phyloP scores from a whole-genome alignment of 768 basidiomycete genomes.

The Russula ochroleuca region DNA sequence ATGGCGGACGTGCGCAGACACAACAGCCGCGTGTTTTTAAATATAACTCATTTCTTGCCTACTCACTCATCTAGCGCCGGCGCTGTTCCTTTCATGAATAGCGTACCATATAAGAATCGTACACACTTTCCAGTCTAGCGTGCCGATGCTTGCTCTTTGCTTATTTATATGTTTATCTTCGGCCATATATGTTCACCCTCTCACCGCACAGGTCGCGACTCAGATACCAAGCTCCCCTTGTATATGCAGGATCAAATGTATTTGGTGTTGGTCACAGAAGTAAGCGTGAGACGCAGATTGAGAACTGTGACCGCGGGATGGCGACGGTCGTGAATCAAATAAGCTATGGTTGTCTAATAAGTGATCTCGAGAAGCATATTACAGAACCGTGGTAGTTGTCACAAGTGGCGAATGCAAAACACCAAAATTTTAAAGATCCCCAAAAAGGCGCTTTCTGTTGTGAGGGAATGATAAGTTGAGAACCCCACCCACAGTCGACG shows the following conservation, averaged over 20 bases:
- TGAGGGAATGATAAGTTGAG: not conserved
- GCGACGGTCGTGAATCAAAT: not conserved
- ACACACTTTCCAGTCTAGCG: not conserved
- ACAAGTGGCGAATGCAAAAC: not conserved
- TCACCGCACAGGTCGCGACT: constrained; percentile 6
- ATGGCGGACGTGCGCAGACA: not conserved
- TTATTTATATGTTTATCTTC: constrained; percentile 9
- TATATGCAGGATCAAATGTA: constrained; percentile 21
- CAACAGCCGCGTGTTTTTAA: not conserved
- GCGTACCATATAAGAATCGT: not conserved
- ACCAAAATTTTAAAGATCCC: constrained; percentile 40
- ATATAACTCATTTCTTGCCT: not conserved
- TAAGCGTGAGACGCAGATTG: not conserved
- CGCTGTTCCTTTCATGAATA: constrained; percentile 4
- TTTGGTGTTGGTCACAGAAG: constrained; percentile 4
- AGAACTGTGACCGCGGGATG: not conserved
- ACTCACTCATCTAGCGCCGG: constrained; percentile 17
- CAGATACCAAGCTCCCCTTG: constrained; percentile 17
- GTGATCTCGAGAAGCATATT: not conserved
- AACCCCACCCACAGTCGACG: not conserved
- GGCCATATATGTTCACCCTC: not conserved
- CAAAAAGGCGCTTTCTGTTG: constrained; percentile 61
- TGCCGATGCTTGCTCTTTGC: not conserved
- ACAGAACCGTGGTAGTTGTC: not conserved
- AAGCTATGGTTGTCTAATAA: not conserved